These are phyloP conservation scores for Saksenaea oblongispora DNA, from an alignment of 371 early-diverging fungal species.

Conservation along the genomic window DNA sequence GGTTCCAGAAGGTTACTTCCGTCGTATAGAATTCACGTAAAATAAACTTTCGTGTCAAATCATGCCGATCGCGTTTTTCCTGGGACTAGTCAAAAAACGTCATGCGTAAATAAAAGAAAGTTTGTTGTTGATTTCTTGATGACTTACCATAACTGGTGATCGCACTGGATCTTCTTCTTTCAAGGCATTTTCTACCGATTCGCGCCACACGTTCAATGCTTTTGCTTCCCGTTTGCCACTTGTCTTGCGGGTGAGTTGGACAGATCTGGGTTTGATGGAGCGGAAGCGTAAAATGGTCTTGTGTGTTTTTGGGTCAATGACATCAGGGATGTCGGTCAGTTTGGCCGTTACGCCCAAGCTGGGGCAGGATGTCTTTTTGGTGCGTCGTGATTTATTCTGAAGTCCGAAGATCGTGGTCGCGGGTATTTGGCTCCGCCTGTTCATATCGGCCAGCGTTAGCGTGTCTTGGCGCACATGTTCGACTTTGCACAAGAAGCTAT, in stretches of 20 bases:
- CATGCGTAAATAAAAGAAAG: too few species aligned
- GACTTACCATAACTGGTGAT: background rate
- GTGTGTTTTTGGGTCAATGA: constrained; percentile 13
- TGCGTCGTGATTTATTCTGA: background rate
- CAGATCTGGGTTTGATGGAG: constrained; percentile 25
- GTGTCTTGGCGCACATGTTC: background rate
- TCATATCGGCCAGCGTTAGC: background rate
- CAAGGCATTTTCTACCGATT: constrained; percentile 13
- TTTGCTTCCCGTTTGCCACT: constrained; percentile 36
- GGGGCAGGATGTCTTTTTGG: background rate
- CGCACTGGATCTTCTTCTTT: background rate
- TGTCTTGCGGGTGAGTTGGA: constrained; percentile 20
- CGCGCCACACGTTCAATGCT: constrained; percentile 35
- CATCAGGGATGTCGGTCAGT: background rate
- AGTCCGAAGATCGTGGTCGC: background rate
- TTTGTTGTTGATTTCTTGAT: too few species aligned
- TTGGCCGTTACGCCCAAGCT: background rate
- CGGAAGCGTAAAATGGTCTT: constrained; percentile 20
- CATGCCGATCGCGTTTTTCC: constrained; percentile 26
- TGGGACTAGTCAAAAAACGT: constrained; percentile 21
- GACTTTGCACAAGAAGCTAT: background rate
- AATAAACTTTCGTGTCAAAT: constrained; percentile 36
- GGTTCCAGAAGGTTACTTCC: constrained; percentile 48
- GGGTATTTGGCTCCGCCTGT: background rate
- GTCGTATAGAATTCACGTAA: constrained; percentile 43